A percentile compares a stretch with the other conserved stretches of the same genome.
Evolutionary conservation across 2,329 filamentous ascomycete species (phyloP).

Genomic region (Calonectria pseudoreteaudii): DNA sequence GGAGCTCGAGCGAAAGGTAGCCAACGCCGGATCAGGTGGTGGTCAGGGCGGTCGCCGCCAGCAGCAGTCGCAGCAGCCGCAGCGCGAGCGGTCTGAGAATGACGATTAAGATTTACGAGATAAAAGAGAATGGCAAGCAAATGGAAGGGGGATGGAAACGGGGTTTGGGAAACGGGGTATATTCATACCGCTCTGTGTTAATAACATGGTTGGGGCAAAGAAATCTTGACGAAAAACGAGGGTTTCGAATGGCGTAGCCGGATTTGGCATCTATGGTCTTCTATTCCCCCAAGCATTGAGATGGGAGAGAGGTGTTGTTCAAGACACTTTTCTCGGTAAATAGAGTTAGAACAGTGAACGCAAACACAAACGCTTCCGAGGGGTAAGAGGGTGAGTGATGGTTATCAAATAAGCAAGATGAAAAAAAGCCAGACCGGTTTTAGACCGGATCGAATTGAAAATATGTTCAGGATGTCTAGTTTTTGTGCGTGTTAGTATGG

Average conservation of each 20-base stretch:
- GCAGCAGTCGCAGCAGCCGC: constrained; percentile 26
- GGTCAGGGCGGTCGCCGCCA: constrained; percentile 50
- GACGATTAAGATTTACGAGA: constrained; percentile 59
- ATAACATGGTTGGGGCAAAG: constrained; percentile 46
- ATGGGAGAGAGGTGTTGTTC: constrained; percentile 16
- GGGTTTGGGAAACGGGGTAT: constrained; percentile 36
- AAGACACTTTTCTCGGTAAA: constrained; percentile 24
- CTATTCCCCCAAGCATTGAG: constrained; percentile 36
- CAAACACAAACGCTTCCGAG: constrained; percentile 16
- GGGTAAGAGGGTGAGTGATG: background rate
- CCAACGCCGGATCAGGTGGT: constrained; percentile 54
- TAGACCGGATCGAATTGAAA: background rate
- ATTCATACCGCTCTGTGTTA: constrained; percentile 48
- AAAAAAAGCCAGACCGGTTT: background rate
- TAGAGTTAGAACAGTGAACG: constrained; percentile 28
- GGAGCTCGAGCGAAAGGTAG: constrained; percentile 76
- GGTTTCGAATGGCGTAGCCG: constrained; percentile 53
- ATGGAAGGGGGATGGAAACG: constrained; percentile 9
- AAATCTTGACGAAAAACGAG: constrained; percentile 44
- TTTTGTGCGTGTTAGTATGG: background rate
- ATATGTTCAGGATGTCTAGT: background rate
- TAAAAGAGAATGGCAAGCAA: constrained; percentile 27
- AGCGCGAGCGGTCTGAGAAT: constrained; percentile 65
- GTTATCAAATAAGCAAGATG: background rate
- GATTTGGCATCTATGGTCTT: constrained; percentile 49